phyloP scores from a whole-genome alignment of 345 rosid genomes.

The Lagerstroemia speciosa region DNA sequence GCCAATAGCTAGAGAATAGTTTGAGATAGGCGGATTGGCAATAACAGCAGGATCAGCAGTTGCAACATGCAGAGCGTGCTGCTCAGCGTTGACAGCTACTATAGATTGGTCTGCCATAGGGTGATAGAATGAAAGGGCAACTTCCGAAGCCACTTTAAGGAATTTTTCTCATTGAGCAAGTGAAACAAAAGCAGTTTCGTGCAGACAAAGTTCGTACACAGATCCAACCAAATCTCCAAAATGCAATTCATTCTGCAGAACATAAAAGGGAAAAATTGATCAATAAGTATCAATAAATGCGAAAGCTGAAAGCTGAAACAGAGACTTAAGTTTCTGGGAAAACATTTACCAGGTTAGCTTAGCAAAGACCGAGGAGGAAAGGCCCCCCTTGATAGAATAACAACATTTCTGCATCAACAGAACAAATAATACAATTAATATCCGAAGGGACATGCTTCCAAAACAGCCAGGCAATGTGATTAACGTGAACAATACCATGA shows the following conservation, averaged over 20 bases:
- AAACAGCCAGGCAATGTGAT: background rate
- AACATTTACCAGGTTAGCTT: background rate
- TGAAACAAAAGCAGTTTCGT: background rate
- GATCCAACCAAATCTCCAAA: slow-evolving; percentile 11
- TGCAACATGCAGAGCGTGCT: slow-evolving; percentile 17
- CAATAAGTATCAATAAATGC: background rate
- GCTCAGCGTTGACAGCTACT: slow-evolving; percentile 34
- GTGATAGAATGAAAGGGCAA: background rate
- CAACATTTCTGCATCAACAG: slow-evolving; percentile 7
- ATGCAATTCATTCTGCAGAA: slow-evolving; percentile 12
- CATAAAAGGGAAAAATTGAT: background rate
- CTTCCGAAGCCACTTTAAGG: slow-evolving; percentile 1
- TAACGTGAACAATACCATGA: background rate
- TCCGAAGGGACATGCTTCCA: background rate
- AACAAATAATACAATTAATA: slow-evolving; percentile 1
- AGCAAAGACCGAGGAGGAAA: slow-evolving; percentile 10
- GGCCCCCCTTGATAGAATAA: background rate
- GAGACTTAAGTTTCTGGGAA: background rate
- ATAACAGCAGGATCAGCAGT: slow-evolving; percentile 1
- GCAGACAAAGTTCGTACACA: background rate
- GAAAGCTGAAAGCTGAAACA: background rate
- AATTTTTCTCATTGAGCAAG: background rate
- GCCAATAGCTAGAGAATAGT: slow-evolving; percentile 52
- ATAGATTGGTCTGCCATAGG: slow-evolving; percentile 64
- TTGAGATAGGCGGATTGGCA: slow-evolving; percentile 14